phyloP scores from a whole-genome alignment of 208 protist genomes.

The Leptomonas pyrrhocoris region DNA sequence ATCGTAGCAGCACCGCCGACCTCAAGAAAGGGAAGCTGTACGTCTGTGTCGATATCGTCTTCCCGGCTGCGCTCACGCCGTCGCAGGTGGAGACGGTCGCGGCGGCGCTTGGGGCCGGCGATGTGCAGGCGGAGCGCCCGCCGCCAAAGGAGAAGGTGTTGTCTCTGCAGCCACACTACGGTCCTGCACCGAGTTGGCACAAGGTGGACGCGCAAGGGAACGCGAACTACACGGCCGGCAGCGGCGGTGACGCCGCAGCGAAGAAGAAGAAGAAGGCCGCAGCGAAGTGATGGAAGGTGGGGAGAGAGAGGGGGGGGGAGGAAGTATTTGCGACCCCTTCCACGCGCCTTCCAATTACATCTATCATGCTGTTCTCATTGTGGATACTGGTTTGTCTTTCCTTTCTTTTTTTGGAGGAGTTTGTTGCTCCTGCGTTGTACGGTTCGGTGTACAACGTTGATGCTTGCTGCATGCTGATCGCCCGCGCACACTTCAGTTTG shows the following conservation, averaged over 20 bases:
- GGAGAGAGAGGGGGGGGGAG: neutral
- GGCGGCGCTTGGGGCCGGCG: slow-evolving; percentile 11
- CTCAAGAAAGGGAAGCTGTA: slow-evolving; percentile 30
- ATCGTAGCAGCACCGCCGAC: slow-evolving; percentile 27
- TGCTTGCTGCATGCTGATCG: too few relatives aligned
- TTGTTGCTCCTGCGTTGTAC: too few relatives aligned
- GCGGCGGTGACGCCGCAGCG: neutral
- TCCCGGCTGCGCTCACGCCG: slow-evolving; percentile 23
- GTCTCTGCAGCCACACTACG: slow-evolving; percentile 18
- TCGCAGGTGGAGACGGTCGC: slow-evolving; percentile 20
- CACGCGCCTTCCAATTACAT: too few relatives aligned
- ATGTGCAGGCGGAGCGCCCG: neutral
- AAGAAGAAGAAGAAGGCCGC: slow-evolving; percentile 23
- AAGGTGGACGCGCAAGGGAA: slow-evolving; percentile 31
- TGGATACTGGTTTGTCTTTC: too few relatives aligned
- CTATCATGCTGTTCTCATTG: too few relatives aligned
- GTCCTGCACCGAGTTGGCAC: slow-evolving; percentile 27
- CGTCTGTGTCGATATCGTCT: slow-evolving; percentile 34
- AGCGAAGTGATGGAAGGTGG: neutral
- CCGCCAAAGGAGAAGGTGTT: slow-evolving; percentile 1
- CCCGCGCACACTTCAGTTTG: too few relatives aligned
- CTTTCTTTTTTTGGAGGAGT: too few relatives aligned
- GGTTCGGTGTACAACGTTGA: too few relatives aligned
- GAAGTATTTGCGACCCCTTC: too few relatives aligned
- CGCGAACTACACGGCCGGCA: slow-evolving; percentile 16